Evolutionary conservation across 2,329 filamentous ascomycete genomes (phyloP).

Genomic region (Cordyceps tenuipes): DNA sequence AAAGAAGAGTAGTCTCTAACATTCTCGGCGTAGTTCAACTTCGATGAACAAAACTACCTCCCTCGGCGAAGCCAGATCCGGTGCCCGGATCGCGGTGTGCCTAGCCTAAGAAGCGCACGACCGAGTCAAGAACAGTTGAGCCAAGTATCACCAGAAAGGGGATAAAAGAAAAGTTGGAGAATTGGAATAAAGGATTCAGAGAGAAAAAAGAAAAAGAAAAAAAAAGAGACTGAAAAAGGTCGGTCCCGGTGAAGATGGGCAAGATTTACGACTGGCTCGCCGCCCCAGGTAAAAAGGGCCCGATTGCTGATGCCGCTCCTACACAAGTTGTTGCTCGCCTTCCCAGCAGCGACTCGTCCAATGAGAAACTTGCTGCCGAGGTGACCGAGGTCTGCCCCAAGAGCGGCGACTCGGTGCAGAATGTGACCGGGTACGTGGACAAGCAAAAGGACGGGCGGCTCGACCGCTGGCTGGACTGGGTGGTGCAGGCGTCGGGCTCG

Average conservation of each 20-base stretch:
- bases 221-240: not conserved
- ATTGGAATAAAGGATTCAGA: not conserved
- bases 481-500: constrained; percentile 17
- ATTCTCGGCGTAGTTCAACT: not conserved
- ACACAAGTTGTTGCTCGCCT: constrained; percentile 8
- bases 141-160: not conserved
- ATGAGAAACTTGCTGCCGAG: not conserved
- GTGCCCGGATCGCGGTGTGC: not conserved
- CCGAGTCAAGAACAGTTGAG: not conserved
- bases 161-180: not conserved
- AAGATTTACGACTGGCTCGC: constrained; percentile 7
- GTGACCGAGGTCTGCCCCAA: not conserved
- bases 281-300: constrained; percentile 11
- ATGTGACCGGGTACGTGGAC: constrained; percentile 16
- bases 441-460: constrained; percentile 12
- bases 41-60: not conserved
- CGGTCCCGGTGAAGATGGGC: not conserved
- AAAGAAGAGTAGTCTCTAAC: not conserved
- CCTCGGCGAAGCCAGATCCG: not conserved
- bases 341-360: not conserved
- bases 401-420: constrained; percentile 1
- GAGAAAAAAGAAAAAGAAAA: not conserved
- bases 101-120: not conserved
- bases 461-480: constrained; percentile 17
- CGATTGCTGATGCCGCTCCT: constrained; percentile 9